Evolutionary conservation across 306 rosid species (phyloP).

Genomic region (Rubus parviflorus): DNA sequence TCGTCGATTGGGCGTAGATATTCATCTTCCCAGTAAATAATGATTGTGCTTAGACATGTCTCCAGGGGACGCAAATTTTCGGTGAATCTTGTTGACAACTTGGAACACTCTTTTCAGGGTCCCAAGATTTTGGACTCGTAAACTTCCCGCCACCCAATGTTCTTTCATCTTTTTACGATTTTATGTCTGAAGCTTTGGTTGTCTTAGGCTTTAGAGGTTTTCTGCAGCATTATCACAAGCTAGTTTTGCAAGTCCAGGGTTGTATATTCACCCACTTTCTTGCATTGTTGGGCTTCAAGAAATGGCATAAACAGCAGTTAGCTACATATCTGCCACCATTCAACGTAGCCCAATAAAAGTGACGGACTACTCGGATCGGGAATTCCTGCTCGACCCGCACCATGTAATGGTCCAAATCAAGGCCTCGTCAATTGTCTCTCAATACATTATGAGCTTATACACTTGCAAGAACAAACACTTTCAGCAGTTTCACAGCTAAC

Average conservation of each 20-base stretch:
- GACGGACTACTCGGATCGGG: not conserved
- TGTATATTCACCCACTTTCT: not conserved
- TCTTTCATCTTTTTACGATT: not conserved
- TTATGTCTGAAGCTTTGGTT: not conserved
- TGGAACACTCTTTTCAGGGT: not conserved
- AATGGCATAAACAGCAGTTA: not conserved
- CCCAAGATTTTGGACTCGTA: not conserved
- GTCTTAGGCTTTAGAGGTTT: not conserved
- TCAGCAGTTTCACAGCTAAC: not conserved
- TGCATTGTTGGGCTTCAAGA: not conserved
- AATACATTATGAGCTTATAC: not conserved
- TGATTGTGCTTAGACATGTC: conserved; percentile 6
- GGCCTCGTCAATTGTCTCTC: not conserved
- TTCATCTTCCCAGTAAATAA: not conserved
- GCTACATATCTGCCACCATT: not conserved
- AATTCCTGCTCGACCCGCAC: not conserved
- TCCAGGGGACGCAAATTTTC: not conserved
- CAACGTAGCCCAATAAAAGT: not conserved
- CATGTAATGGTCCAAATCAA: not conserved
- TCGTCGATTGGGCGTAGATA: not conserved
- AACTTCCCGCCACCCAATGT: not conserved
- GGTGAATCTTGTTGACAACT: not conserved
- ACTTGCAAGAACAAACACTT: not conserved
- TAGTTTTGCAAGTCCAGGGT: not conserved
- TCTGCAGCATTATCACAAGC: not conserved